phyloP scores from a whole-genome alignment of 2,329 filamentous ascomycete genomes.

The Pseudomassariella vexata region DNA sequence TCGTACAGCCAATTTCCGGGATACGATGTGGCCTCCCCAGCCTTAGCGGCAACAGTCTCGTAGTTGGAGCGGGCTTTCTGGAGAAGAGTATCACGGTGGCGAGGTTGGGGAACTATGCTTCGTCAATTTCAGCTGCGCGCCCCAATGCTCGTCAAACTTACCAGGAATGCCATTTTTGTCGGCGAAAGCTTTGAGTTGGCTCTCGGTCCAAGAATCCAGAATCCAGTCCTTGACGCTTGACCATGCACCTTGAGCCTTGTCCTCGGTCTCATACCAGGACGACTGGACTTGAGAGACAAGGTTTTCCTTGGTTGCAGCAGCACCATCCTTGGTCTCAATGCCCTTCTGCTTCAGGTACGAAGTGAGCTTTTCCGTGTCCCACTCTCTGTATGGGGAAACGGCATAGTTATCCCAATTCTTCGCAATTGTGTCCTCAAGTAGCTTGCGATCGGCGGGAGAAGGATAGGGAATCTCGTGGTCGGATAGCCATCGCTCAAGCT shows the following conservation, averaged over 20 bases:
- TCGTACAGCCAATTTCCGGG: slow-evolving; percentile 94
- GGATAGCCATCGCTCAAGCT: slow-evolving; percentile 93
- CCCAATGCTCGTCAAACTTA: too few species aligned
- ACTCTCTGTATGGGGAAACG: slow-evolving; percentile 67
- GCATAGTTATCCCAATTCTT: slow-evolving; percentile 82
- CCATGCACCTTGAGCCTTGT: slow-evolving; percentile 69
- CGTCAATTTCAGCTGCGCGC: too few species aligned
- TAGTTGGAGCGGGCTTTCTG: slow-evolving; percentile 76
- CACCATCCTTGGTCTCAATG: slow-evolving; percentile 59
- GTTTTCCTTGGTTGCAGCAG: slow-evolving; percentile 62
- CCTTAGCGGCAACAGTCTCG: slow-evolving; percentile 67
- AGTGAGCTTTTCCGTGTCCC: slow-evolving; percentile 65
- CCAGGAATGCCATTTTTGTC: slow-evolving; percentile 79
- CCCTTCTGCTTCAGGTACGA: slow-evolving; percentile 67
- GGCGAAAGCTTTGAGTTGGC: slow-evolving; percentile 86
- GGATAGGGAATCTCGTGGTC: slow-evolving; percentile 90
- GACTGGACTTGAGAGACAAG: slow-evolving; percentile 64
- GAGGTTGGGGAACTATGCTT: slow-evolving; percentile 69
- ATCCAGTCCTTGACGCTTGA: slow-evolving; percentile 80
- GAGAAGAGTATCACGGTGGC: slow-evolving; percentile 76
- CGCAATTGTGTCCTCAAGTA: slow-evolving; percentile 86
- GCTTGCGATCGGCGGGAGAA: slow-evolving; percentile 84
- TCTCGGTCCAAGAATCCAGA: slow-evolving; percentile 91
- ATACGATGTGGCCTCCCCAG: slow-evolving; percentile 73
- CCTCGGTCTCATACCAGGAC: slow-evolving; percentile 74